Conservation (phyloP, 1,284 basidiomycete species). For the Irpex sp. region DNA sequence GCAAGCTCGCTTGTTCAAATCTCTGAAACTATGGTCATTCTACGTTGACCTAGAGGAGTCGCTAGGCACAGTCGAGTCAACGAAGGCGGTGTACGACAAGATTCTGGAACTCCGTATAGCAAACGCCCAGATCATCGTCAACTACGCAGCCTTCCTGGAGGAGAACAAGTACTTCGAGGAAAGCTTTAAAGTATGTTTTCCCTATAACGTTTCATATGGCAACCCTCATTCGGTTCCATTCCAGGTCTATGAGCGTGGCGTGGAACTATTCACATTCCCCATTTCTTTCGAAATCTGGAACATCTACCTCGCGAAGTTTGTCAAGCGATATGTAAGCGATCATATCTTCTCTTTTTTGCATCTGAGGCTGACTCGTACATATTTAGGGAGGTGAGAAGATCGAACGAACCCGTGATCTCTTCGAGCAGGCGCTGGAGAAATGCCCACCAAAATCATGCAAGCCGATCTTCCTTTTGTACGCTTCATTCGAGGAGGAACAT, state of each 20-base stretch:
- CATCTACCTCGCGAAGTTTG: slow-evolving; percentile 96
- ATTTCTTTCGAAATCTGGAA: slow-evolving; percentile 99
- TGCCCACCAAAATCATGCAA: slow-evolving; percentile 96
- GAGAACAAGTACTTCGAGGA: slow-evolving; percentile 99
- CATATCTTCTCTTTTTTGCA: neutral
- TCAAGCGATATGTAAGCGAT: slow-evolving; percentile 86
- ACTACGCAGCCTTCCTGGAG: slow-evolving; percentile 96
- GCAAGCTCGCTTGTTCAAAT: slow-evolving; percentile 94
- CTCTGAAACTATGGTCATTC: slow-evolving; percentile 98
- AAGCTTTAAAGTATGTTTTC: slow-evolving; percentile 79
- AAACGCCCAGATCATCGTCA: slow-evolving; percentile 97
- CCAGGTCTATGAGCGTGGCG: slow-evolving; percentile 93
- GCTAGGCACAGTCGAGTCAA: slow-evolving; percentile 88
- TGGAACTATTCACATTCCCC: slow-evolving; percentile 97
- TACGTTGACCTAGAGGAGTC: slow-evolving; percentile 98
- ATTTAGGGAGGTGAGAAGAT: slow-evolving; percentile 85
- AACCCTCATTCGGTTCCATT: neutral
- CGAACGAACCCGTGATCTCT: slow-evolving; percentile 93
- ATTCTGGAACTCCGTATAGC: slow-evolving; percentile 97
- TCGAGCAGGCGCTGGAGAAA: slow-evolving; percentile 96
- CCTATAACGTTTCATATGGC: neutral
- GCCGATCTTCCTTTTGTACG: slow-evolving; percentile 94
- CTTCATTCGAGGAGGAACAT: slow-evolving; percentile 90
- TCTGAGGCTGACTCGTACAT: neutral
- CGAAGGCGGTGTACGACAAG: slow-evolving; percentile 95